phyloP scores from a whole-genome alignment of 2,329 filamentous ascomycete genomes.

The Beauveria sp. region DNA sequence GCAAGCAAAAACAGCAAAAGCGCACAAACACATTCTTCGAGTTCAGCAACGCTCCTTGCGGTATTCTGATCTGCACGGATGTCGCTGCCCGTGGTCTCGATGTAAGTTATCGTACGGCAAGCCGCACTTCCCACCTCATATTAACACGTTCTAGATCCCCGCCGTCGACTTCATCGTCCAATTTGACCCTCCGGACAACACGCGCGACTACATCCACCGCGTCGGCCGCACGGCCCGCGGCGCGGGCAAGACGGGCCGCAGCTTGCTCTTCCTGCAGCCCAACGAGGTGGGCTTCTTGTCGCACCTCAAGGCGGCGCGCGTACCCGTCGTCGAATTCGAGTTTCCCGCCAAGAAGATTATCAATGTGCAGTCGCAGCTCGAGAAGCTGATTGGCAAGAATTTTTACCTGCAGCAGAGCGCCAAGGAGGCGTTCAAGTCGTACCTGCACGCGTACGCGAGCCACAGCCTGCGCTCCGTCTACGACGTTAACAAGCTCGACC shows the following conservation, averaged over 20 bases:
- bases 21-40: conserved; percentile 99
- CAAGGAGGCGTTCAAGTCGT: conserved; percentile 75
- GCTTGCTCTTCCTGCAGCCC: conserved; percentile 88
- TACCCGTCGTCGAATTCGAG: conserved; percentile 93
- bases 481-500: conserved; percentile 75
- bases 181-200: conserved; percentile 89
- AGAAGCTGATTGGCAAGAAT: conserved; percentile 90
- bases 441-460: conserved; percentile 89
- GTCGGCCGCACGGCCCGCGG: conserved; percentile 92
- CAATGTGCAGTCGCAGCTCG: conserved; percentile 83
- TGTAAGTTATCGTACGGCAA: conserved; percentile 38
- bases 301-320: conserved; percentile 82
- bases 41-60: conserved; percentile 69
- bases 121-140: no score
- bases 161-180: conserved; percentile 95
- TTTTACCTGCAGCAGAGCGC: conserved; percentile 91
- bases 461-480: conserved; percentile 54
- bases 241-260: conserved; percentile 73
- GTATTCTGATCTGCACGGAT: conserved; percentile 91
- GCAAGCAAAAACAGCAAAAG: conserved; percentile 98
- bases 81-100: conserved; percentile 92
- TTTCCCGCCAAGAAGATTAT: conserved; percentile 88
- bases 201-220: conserved; percentile 87
- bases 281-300: conserved; percentile 87
- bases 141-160: conserved; percentile 53